Percentiles rank a stretch among this genome's conserved stretches.
These are phyloP conservation scores for Williopsis jadinii DNA, from an alignment of 1,139 yeast species.

Conservation along the genomic window DNA sequence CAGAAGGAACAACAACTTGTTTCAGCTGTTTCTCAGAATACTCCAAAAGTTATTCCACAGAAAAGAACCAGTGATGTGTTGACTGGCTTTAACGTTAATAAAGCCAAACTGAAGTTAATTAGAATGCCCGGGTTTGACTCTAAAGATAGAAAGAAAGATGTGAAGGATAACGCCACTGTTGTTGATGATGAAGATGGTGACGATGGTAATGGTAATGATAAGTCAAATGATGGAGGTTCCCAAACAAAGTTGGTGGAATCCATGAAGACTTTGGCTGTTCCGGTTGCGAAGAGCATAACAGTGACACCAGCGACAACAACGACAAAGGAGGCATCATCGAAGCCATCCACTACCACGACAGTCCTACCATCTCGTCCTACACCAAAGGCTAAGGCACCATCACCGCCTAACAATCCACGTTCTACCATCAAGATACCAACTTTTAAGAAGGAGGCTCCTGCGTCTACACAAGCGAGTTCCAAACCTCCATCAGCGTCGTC, in stretches of 20 bases:
- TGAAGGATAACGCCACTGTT: not conserved
- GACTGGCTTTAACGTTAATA: conserved; percentile 19
- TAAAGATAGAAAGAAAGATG: not conserved
- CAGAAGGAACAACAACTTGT: not conserved
- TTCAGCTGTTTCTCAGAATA: conserved; percentile 1
- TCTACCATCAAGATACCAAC: conserved; percentile 11
- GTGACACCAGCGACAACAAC: not conserved
- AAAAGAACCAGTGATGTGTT: conserved; percentile 16
- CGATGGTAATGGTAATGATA: not conserved
- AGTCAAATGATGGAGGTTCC: not conserved
- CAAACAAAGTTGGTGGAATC: not conserved
- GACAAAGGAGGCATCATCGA: not conserved
- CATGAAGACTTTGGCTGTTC: not conserved
- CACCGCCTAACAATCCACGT: conserved; percentile 1
- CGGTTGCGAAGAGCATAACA: not conserved
- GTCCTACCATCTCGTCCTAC: not conserved
- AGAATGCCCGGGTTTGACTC: not conserved
- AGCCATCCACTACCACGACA: conserved; percentile 1
- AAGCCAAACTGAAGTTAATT: conserved; percentile 18
- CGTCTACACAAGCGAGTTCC: no score
- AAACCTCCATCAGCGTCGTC: no score
- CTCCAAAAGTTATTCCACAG: conserved; percentile 1
- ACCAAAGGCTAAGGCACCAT: conserved; percentile 3
- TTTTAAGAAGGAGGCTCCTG: conserved; percentile 1
- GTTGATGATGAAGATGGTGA: not conserved